Conservation (phyloP, 192 early-diverging fungal genomes). For the Coemansia pectinata region DNA sequence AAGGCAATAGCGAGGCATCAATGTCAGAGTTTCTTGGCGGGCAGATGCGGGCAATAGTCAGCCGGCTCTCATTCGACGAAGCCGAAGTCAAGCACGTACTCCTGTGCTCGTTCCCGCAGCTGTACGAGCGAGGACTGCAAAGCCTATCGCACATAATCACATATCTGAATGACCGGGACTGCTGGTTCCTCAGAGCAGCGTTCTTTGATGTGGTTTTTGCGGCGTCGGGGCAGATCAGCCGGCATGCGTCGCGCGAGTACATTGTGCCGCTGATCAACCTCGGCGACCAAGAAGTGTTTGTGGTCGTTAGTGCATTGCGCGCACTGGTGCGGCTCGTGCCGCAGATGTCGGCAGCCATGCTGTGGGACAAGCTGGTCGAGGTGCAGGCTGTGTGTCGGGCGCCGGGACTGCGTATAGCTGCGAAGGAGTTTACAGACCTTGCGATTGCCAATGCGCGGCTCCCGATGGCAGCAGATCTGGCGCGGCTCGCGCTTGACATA, state of each 20-base stretch:
- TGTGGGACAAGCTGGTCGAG: slow-evolving; percentile 51
- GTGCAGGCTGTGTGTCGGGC: slow-evolving; percentile 13
- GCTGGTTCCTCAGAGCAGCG: slow-evolving; percentile 89
- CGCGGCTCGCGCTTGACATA: slow-evolving; percentile 34
- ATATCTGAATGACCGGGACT: slow-evolving; percentile 91
- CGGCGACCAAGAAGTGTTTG: slow-evolving; percentile 88
- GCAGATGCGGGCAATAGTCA: slow-evolving; percentile 77
- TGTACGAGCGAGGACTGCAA: slow-evolving; percentile 45
- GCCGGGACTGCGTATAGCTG: slow-evolving; percentile 22
- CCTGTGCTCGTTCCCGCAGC: slow-evolving; percentile 57
- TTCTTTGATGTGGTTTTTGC: slow-evolving; percentile 95
- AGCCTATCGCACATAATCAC: slow-evolving; percentile 91
- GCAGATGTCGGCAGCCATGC: slow-evolving; percentile 53
- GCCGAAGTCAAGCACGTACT: slow-evolving; percentile 84
- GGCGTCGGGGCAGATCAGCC: slow-evolving; percentile 84
- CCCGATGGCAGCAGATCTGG: slow-evolving; percentile 26
- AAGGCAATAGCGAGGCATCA: not conserved
- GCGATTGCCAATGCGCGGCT: slow-evolving; percentile 22
- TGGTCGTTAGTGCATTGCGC: slow-evolving; percentile 85
- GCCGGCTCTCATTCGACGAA: slow-evolving; percentile 76
- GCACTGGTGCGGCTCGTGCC: slow-evolving; percentile 71
- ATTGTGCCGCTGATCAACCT: slow-evolving; percentile 92
- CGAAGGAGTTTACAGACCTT: slow-evolving; percentile 36
- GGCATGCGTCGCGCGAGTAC: slow-evolving; percentile 85
- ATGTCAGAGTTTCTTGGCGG: slow-evolving; percentile 43